Evolutionary conservation across 2,329 filamentous ascomycete species (phyloP).

Genomic region (Septoria petroselini): DNA sequence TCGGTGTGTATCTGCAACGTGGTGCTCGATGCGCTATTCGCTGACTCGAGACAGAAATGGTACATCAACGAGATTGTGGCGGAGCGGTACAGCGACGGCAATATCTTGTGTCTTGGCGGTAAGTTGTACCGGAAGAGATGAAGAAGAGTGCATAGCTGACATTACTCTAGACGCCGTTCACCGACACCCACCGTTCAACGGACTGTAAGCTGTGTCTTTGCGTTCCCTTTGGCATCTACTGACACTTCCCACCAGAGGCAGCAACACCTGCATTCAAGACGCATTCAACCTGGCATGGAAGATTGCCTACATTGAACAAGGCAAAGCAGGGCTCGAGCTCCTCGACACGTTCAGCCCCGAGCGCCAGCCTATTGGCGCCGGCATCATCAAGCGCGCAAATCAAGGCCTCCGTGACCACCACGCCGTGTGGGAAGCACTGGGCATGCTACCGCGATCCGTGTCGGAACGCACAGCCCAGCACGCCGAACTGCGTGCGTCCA

Average conservation of each 20-base stretch:
- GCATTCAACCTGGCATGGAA: constrained; percentile 17
- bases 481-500: constrained; percentile 32
- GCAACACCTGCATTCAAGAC: constrained; percentile 30
- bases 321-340: constrained; percentile 24
- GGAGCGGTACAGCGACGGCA: constrained; percentile 52
- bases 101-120: constrained; percentile 55
- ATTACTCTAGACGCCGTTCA: constrained; percentile 56
- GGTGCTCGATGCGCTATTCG: background rate
- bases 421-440: constrained; percentile 35
- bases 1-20: constrained; percentile 30
- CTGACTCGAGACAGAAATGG: constrained; percentile 46
- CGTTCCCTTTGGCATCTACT: too few species aligned
- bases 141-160: constrained; percentile 57
- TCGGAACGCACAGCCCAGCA: constrained; percentile 33
- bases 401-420: constrained; percentile 54
- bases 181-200: constrained; percentile 56
- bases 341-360: constrained; percentile 35
- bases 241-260: too few species aligned
- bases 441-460: constrained; percentile 28
- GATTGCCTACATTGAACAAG: constrained; percentile 31
- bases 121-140: constrained; percentile 48
- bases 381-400: constrained; percentile 54
- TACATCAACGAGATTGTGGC: constrained; percentile 61
- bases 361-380: constrained; percentile 45
- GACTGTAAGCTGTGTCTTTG: too few species aligned